Conservation (phyloP, 1,139 yeast genomes). For the Candida sojae region DNA sequence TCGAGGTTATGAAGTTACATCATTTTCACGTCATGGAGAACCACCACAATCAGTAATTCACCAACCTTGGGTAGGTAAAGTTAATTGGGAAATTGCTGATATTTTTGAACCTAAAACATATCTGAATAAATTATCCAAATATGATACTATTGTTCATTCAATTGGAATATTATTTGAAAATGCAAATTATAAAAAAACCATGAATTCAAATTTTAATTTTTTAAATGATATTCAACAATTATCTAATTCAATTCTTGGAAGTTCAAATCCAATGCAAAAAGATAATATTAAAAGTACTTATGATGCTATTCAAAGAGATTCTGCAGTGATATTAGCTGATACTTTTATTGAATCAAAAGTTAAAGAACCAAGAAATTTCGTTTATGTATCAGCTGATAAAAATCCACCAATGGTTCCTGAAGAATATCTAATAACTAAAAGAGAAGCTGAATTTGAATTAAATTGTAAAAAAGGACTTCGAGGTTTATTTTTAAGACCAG, state of each 20-base stretch:
- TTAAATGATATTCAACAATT: slow-evolving; percentile 32
- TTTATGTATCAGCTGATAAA: slow-evolving; percentile 79
- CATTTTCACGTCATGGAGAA: slow-evolving; percentile 61
- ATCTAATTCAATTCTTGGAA: slow-evolving; percentile 33
- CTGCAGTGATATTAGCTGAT: slow-evolving; percentile 68
- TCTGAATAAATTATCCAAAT: slow-evolving; percentile 42
- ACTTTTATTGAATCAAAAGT: slow-evolving; percentile 37
- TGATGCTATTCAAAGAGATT: slow-evolving; percentile 65
- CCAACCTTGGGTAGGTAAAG: slow-evolving; percentile 54
- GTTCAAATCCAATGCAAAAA: slow-evolving; percentile 56
- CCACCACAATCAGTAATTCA: slow-evolving; percentile 40
- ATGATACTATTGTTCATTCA: slow-evolving; percentile 77
- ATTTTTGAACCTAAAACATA: slow-evolving; percentile 67
- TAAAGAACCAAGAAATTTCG: slow-evolving; percentile 48
- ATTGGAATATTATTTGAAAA: slow-evolving; percentile 75
- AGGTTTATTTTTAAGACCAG: slow-evolving; percentile 72
- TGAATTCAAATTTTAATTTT: slow-evolving; percentile 43
- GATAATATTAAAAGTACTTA: slow-evolving; percentile 44
- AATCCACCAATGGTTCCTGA: slow-evolving; percentile 67
- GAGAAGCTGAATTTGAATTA: slow-evolving; percentile 72
- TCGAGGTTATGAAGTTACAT: slow-evolving; percentile 63
- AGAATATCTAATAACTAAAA: slow-evolving; percentile 72
- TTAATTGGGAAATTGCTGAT: slow-evolving; percentile 70
- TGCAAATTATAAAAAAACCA: slow-evolving; percentile 58
- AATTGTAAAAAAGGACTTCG: slow-evolving; percentile 47